Conservation (phyloP, 257 asterid genomes). For the Nicotiana obtusifolia region DNA sequence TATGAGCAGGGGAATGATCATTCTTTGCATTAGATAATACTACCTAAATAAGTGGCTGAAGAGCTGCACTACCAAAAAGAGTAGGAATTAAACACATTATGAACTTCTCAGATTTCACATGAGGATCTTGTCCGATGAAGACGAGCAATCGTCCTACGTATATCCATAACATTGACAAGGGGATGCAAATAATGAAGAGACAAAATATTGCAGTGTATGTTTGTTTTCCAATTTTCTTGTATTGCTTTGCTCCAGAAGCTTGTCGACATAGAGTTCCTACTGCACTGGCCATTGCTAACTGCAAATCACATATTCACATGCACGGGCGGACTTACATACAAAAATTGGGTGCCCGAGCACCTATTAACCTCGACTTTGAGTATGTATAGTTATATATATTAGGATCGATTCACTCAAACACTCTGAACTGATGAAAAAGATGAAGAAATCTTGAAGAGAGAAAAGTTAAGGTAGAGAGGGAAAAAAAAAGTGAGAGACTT, state of each 20-base stretch:
- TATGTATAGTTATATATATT: no score
- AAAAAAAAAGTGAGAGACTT: no score
- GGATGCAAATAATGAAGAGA: conserved; percentile 47
- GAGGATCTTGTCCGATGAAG: conserved; percentile 70
- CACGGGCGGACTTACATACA: no score
- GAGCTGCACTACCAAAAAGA: conserved; percentile 47
- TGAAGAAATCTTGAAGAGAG: no score
- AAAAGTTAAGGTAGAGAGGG: no score
- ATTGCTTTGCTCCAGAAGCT: conserved; percentile 76
- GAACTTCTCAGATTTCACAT: conserved; percentile 64
- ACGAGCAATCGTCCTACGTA: conserved; percentile 37
- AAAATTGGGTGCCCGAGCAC: no score
- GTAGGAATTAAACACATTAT: conserved; percentile 53
- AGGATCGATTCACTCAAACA: no score
- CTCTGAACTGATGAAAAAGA: no score
- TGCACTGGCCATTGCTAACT: conserved; percentile 82
- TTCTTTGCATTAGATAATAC: conserved; percentile 54
- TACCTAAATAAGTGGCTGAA: conserved; percentile 42
- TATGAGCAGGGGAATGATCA: conserved; percentile 46
- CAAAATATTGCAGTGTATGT: conserved; percentile 60
- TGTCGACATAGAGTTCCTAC: conserved; percentile 75
- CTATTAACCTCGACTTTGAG: no score
- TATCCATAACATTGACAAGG: conserved; percentile 54
- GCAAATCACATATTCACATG: conserved; percentile 12
- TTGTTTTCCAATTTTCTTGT: conserved; percentile 59